phyloP scores from a whole-genome alignment of 2,329 filamentous ascomycete species.

The Penicillium corylophilum region DNA sequence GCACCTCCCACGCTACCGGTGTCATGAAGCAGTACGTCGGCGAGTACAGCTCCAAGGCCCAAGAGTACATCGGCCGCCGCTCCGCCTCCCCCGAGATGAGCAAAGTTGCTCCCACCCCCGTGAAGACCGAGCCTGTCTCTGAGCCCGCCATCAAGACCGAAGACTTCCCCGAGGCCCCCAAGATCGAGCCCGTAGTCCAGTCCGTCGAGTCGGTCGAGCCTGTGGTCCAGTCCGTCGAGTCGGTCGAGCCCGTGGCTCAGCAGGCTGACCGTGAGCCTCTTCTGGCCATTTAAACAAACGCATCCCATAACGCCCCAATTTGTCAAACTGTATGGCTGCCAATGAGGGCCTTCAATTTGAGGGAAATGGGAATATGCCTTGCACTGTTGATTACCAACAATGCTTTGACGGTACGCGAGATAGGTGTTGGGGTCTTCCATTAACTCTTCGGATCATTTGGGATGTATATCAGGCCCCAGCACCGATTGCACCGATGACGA shows the following conservation, averaged over 20 bases:
- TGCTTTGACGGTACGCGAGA: constrained; percentile 11
- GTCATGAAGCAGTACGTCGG: constrained; percentile 59
- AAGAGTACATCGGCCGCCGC: constrained; percentile 52
- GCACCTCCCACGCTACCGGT: constrained; percentile 58
- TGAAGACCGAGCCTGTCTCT: constrained; percentile 16
- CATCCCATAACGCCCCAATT: background rate
- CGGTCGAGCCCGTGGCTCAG: constrained; percentile 28
- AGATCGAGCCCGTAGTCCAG: constrained; percentile 36
- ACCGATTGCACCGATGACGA: constrained; percentile 11
- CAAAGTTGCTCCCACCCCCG: constrained; percentile 24
- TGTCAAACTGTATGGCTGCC: background rate
- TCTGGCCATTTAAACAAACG: constrained; percentile 26
- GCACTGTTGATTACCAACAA: constrained; percentile 6
- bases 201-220: constrained; percentile 34
- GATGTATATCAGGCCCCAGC: constrained; percentile 8
- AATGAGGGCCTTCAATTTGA: background rate
- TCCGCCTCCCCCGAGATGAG: constrained; percentile 34
- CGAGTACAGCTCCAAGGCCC: constrained; percentile 61
- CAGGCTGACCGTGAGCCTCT: constrained; percentile 37
- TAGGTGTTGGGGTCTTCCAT: constrained; percentile 1
- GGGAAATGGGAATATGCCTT: constrained; percentile 7
- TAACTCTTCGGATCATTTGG: constrained; percentile 7
- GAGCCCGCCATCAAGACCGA: constrained; percentile 34
- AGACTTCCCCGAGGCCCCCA: constrained; percentile 52
- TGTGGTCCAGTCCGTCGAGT: constrained; percentile 25